Base-by-base conservation (phyloP, 2,329 filamentous ascomycete species). In the Claviceps monticola region DNA sequence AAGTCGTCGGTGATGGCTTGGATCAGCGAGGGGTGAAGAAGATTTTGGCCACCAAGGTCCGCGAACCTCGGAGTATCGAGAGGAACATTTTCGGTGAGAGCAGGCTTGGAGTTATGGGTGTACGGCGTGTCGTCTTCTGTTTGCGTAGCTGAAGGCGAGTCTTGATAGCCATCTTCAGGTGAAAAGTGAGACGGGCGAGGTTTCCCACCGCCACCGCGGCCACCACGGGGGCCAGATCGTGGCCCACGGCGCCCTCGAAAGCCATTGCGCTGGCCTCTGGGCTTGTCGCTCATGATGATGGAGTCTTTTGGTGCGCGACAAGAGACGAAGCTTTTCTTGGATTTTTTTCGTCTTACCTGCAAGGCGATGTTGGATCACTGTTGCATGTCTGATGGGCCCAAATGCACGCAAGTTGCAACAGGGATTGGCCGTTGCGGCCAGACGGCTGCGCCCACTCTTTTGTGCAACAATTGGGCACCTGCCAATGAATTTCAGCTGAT, bases 1-100 rank as follows among this genome's bases (percentile, higher is more conserved):
- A 76, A 64, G 53, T 75, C 73, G 14, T 74, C 53, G 8, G 68
- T 68, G 60, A 76, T 71, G 57, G 74, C 70, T 58, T 72, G 57
- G 19, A 79, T 62, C 43, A 79, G 61, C 36, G 67, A 60, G 2
- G 71, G 71, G 57, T 77, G 63, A 39, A 72, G 60, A 54, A 72
- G 61, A 54, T 65, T 67, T 50, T 67, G 61, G 41, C 61, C 60
- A 8, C 62, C 62, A 7, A 77, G 64, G 34, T 75, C 71, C 49
- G 67, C 65, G 57, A 78, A 78, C 43, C 69, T 64, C 37, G 70
- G 71, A 4, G 70, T 72, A 56, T 72, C 72, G 3, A 65, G 57
- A 5, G 72, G 71, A 2, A 74, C 63, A 14, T 58, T 46, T 44
- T 60, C 56, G 44, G 57, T 56, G 38, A 55, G 52, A 34, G 50